phyloP scores from a whole-genome alignment of 2,329 filamentous ascomycete species.

The Fusarium sarcochroum region DNA sequence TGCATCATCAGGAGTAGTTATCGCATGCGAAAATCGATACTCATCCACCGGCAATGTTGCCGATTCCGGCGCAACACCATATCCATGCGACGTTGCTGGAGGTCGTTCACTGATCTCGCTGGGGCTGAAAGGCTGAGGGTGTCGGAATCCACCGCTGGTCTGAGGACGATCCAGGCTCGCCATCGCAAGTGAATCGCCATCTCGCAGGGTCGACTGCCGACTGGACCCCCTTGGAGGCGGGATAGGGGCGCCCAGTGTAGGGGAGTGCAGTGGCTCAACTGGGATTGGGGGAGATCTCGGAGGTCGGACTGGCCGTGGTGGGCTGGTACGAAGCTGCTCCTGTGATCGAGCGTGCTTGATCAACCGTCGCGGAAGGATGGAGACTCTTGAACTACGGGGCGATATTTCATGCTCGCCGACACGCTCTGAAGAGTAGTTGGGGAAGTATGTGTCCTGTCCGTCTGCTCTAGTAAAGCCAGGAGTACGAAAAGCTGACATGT shows the following conservation, averaged over 20 bases:
- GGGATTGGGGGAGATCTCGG: constrained; percentile 52
- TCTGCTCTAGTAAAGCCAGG: constrained; percentile 47
- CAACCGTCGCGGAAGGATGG: constrained; percentile 52
- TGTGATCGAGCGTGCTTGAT: constrained; percentile 64
- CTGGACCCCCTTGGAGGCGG: constrained; percentile 70
- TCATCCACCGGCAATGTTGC: constrained; percentile 28
- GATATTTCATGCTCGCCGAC: constrained; percentile 33
- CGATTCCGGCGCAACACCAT: constrained; percentile 19
- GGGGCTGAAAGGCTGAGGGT: constrained; percentile 59
- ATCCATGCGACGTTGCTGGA: constrained; percentile 31
- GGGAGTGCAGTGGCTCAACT: constrained; percentile 44
- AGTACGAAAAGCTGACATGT: constrained; percentile 59
- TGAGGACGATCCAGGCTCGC: constrained; percentile 59
- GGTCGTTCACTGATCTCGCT: constrained; percentile 41
- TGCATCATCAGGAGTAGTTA: constrained; percentile 58
- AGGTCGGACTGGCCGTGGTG: constrained; percentile 64
- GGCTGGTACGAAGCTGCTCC: constrained; percentile 63
- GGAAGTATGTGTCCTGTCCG: constrained; percentile 60
- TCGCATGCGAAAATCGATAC: constrained; percentile 54
- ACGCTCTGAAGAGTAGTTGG: constrained; percentile 59
- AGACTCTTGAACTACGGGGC: constrained; percentile 38
- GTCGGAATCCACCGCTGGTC: constrained; percentile 62
- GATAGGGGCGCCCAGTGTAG: constrained; percentile 56
- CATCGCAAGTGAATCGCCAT: constrained; percentile 56
- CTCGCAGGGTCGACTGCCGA: constrained; percentile 63